Percentiles rank a stretch among this genome's conserved stretches.
phyloP scores from a whole-genome alignment of 352 stramenopile genomes.

The Phytophthora cactorum region DNA sequence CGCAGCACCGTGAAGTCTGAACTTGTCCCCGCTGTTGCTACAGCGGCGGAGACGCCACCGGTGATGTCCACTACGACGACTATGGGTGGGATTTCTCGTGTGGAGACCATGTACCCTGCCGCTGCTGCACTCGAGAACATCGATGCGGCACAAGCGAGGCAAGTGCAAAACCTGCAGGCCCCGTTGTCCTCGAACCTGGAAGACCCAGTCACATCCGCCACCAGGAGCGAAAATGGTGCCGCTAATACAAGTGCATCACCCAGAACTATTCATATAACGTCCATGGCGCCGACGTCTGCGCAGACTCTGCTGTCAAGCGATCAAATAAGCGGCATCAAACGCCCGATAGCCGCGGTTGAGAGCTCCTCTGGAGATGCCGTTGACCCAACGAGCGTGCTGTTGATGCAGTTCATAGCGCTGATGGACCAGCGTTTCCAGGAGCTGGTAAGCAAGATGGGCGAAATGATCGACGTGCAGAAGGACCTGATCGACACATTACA shows the following conservation, averaged over 20 bases:
- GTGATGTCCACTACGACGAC: background rate
- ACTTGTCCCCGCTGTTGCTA: constrained; percentile 1
- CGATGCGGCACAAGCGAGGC: constrained; percentile 19
- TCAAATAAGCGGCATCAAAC: constrained; percentile 36
- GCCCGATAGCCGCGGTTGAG: constrained; percentile 36
- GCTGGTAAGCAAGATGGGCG: constrained; percentile 73
- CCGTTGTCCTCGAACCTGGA: constrained; percentile 17
- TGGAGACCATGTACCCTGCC: constrained; percentile 2
- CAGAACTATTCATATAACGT: background rate
- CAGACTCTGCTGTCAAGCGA: constrained; percentile 3
- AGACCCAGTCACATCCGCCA: background rate
- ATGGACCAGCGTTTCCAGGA: constrained; percentile 81
- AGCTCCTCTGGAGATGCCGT: constrained; percentile 11
- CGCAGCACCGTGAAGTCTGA: constrained; percentile 19
- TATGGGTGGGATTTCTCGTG: constrained; percentile 6
- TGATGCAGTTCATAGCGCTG: constrained; percentile 64
- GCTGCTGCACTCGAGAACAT: constrained; percentile 14
- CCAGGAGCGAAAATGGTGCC: constrained; percentile 8
- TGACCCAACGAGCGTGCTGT: constrained; percentile 45
- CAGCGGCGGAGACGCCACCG: constrained; percentile 1
- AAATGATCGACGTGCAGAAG: constrained; percentile 80
- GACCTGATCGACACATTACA: constrained; percentile 69
- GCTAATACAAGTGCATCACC: background rate
- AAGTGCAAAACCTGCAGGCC: constrained; percentile 17
- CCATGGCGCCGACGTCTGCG: background rate